phyloP scores from a whole-genome alignment of 1,284 basidiomycete genomes.

The Coniophora puteana region DNA sequence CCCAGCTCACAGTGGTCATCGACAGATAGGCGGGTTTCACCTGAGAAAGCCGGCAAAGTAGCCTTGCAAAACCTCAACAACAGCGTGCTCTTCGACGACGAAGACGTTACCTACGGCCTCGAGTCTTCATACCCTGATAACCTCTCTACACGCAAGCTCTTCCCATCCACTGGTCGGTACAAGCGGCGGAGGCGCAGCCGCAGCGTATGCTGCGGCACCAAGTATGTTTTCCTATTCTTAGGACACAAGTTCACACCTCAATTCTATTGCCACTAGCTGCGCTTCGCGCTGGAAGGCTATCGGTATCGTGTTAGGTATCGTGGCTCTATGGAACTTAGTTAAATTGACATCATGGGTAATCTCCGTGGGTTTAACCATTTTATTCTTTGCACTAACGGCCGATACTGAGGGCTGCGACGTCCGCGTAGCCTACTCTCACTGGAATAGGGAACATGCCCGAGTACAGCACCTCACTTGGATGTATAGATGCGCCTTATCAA shows the following conservation, averaged over 20 bases:
- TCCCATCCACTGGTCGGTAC: slow-evolving; percentile 19
- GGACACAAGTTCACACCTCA: neutral
- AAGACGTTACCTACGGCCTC: slow-evolving; percentile 26
- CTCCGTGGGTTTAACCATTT: slow-evolving; percentile 31
- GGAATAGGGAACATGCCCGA: slow-evolving; percentile 52
- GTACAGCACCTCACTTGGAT: slow-evolving; percentile 51
- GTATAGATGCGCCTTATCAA: slow-evolving; percentile 36
- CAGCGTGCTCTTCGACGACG: slow-evolving; percentile 25
- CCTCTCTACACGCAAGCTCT: slow-evolving; percentile 38
- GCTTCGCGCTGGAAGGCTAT: slow-evolving; percentile 53
- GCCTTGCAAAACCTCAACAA: slow-evolving; percentile 31
- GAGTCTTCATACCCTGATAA: slow-evolving; percentile 19
- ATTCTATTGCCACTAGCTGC: slow-evolving; percentile 32
- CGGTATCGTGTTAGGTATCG: slow-evolving; percentile 41
- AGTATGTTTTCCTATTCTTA: slow-evolving; percentile 30
- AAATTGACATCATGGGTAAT: slow-evolving; percentile 45
- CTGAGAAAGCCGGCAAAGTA: slow-evolving; percentile 36
- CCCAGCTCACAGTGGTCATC: neutral
- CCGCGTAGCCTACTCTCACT: slow-evolving; percentile 39
- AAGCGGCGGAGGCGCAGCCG: slow-evolving; percentile 34
- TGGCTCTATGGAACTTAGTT: slow-evolving; percentile 39
- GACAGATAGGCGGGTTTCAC: neutral
- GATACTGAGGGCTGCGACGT: neutral
- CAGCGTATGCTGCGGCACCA: slow-evolving; percentile 51
- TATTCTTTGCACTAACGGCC: neutral